phyloP scores from a whole-genome alignment of 495 filamentous ascomycete genomes.

The Aspergillus baeticus region DNA sequence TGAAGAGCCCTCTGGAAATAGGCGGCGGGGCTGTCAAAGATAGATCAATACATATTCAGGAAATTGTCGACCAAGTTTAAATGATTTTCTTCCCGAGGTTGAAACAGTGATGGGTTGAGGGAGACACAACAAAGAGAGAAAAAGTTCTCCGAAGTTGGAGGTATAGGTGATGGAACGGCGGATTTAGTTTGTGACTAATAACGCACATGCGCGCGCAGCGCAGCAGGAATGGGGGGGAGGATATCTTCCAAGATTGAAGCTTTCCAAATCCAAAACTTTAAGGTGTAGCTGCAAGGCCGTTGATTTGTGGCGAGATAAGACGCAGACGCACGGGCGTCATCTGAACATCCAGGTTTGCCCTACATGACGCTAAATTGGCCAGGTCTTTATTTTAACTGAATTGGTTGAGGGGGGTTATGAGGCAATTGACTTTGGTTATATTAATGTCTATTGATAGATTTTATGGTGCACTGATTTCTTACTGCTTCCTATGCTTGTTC shows the following conservation, averaged over 20 bases:
- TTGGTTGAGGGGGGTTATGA: neutral
- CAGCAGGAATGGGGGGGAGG: slow-evolving; percentile 11
- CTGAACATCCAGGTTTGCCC: slow-evolving; percentile 1
- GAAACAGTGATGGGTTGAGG: neutral
- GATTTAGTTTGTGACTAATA: slow-evolving; percentile 8
- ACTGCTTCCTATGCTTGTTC: neutral
- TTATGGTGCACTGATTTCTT: no score
- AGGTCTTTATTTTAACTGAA: slow-evolving; percentile 2
- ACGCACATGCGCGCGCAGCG: slow-evolving; percentile 21
- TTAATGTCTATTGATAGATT: neutral
- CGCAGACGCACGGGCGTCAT: slow-evolving; percentile 5
- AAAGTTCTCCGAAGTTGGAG: neutral
- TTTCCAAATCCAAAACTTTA: slow-evolving; percentile 5
- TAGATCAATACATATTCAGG: neutral
- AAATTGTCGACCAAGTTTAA: neutral
- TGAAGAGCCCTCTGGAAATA: neutral
- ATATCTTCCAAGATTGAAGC: neutral
- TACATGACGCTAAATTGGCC: slow-evolving; percentile 4
- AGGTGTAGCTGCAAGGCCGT: slow-evolving; percentile 18
- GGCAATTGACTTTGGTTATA: neutral
- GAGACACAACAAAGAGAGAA: neutral
- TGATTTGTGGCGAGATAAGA: slow-evolving; percentile 2
- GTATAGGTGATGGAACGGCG: slow-evolving; percentile 3
- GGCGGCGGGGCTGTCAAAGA: neutral
- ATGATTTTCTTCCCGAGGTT: neutral